Evolutionary conservation across 495 filamentous ascomycete species (phyloP).

Genomic region (Penicillium silybi): DNA sequence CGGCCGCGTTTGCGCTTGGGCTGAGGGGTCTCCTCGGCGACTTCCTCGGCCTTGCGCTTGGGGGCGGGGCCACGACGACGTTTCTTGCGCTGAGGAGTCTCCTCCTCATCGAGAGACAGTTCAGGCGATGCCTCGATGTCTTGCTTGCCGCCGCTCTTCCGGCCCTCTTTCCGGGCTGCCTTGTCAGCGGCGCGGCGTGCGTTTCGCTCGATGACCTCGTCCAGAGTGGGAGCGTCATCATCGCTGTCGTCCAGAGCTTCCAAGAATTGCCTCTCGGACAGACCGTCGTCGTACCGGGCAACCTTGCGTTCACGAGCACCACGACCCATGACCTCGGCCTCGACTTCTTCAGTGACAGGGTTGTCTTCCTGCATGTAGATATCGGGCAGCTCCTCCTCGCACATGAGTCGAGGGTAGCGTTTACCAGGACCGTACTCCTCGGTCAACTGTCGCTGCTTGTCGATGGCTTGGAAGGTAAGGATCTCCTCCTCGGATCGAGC

Average conservation of each 20-base stretch:
- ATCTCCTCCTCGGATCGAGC: constrained; percentile 74
- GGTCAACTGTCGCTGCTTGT: constrained; percentile 63
- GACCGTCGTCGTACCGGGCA: constrained; percentile 93
- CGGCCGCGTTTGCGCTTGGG: constrained; percentile 80
- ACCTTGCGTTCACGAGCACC: constrained; percentile 90
- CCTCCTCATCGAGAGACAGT: constrained; percentile 74
- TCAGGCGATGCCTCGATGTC: constrained; percentile 67
- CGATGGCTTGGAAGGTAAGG: constrained; percentile 66
- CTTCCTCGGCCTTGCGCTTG: constrained; percentile 84
- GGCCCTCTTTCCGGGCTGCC: constrained; percentile 46
- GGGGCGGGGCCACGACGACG: constrained; percentile 74
- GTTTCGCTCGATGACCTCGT: constrained; percentile 88
- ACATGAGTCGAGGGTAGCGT: constrained; percentile 71
- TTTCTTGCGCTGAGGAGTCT: constrained; percentile 62
- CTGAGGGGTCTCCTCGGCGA: constrained; percentile 69
- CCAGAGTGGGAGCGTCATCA: constrained; percentile 61
- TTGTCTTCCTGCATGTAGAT: constrained; percentile 88
- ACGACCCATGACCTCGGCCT: constrained; percentile 73
- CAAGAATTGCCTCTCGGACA: constrained; percentile 97
- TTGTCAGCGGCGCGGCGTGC: constrained; percentile 74
- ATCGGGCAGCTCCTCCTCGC: constrained; percentile 85
- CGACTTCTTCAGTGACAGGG: constrained; percentile 72
- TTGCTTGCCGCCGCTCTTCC: constrained; percentile 19
- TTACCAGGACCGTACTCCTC: constrained; percentile 66
- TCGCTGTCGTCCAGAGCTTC: constrained; percentile 93